Percentiles rank a stretch among this genome's conserved stretches.
Conservation (phyloP, 306 rosid genomes). For the Neltuma alba region DNA sequence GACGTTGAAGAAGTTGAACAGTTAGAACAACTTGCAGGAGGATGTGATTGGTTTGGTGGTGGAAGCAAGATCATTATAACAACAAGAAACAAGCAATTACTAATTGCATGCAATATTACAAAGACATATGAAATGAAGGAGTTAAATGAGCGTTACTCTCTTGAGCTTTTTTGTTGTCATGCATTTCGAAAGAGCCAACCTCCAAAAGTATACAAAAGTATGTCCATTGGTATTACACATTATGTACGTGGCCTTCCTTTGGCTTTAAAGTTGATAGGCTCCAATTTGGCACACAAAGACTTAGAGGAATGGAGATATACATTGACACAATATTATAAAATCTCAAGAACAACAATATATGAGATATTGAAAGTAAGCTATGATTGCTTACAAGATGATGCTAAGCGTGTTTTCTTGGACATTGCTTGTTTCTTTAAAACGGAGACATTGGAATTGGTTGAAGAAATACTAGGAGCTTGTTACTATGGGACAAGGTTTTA, state of each 20-base stretch:
- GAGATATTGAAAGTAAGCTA: background rate
- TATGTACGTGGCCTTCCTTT: background rate
- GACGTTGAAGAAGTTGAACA: background rate
- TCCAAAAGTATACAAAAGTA: too few species aligned
- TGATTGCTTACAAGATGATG: background rate
- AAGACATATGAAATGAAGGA: background rate
- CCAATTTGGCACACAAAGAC: background rate
- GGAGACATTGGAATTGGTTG: slow-evolving; percentile 10
- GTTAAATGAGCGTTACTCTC: background rate
- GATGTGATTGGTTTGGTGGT: background rate
- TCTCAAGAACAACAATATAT: background rate
- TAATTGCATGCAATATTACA: background rate
- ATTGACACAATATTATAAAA: background rate
- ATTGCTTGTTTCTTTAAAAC: slow-evolving; percentile 16
- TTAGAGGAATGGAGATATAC: background rate
- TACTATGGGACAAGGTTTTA: background rate
- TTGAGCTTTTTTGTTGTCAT: background rate
- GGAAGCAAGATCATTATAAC: slow-evolving; percentile 11
- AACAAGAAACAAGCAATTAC: background rate
- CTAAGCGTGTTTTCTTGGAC: background rate
- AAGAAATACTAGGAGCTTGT: background rate
- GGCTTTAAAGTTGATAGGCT: background rate
- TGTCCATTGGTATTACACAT: background rate
- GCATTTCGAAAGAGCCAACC: background rate
- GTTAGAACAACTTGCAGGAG: background rate